Conservation (phyloP, 805 yeast genomes). For the Sugiyamaella qingdaonensis region DNA sequence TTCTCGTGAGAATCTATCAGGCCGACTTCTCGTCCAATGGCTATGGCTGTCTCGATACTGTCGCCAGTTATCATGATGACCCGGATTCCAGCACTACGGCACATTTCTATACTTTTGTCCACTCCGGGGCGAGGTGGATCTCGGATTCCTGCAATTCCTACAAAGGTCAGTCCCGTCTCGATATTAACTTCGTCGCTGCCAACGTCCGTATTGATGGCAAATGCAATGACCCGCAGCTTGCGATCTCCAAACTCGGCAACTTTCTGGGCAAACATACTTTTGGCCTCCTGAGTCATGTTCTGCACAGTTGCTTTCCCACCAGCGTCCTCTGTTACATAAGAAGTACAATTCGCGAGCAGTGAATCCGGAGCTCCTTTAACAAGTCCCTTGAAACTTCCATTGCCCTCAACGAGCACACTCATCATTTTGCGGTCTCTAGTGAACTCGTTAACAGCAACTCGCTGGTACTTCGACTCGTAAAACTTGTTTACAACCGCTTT, state of each 20-base stretch:
- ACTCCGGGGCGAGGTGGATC: slow-evolving; percentile 50
- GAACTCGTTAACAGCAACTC: slow-evolving; percentile 42
- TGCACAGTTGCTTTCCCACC: slow-evolving; percentile 28
- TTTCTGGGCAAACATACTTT: slow-evolving; percentile 32
- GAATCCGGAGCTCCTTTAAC: slow-evolving; percentile 58
- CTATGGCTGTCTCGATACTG: slow-evolving; percentile 37
- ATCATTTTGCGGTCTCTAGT: slow-evolving; percentile 49
- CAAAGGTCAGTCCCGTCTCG: slow-evolving; percentile 32
- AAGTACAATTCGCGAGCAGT: slow-evolving; percentile 40
- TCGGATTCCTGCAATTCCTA: slow-evolving; percentile 46
- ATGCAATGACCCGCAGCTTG: slow-evolving; percentile 46
- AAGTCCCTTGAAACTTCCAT: slow-evolving; percentile 26
- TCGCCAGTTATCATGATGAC: slow-evolving; percentile 46
- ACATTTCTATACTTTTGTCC: slow-evolving; percentile 38
- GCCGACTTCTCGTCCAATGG: slow-evolving; percentile 42
- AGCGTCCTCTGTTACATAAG: slow-evolving; percentile 33
- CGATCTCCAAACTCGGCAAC: slow-evolving; percentile 39
- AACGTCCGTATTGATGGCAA: slow-evolving; percentile 35
- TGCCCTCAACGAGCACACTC: slow-evolving; percentile 43
- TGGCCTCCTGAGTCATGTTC: background rate
- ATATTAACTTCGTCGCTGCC: slow-evolving; percentile 5
- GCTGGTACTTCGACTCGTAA: slow-evolving; percentile 13
- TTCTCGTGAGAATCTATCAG: slow-evolving; percentile 33
- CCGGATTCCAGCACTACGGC: slow-evolving; percentile 46
- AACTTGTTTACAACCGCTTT: slow-evolving; percentile 16